Base-by-base conservation (phyloP, 306 rosid genomes). In the Spatholobus suberectus region DNA sequence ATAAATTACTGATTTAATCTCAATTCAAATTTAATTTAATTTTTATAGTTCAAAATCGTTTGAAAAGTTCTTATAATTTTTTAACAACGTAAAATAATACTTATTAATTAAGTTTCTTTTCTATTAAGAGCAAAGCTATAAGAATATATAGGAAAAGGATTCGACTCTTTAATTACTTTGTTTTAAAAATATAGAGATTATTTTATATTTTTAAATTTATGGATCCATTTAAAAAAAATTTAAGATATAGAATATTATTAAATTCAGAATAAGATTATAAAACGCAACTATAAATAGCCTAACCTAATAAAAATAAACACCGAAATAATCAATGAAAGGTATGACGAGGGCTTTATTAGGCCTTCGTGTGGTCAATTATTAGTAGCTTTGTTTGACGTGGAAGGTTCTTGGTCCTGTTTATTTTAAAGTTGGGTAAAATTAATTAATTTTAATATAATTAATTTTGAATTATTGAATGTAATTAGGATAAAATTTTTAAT, bases 311-410 rank as follows among this genome's bases (percentile, higher is more conserved):
- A 52, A 20, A 74, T 34, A 58, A 57, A 37, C 27, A 13, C 29
- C 7, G 4, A 76, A 58, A 17, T 14, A 69, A 17, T 40, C n/a
- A 52, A 37, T 52, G 44, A 12, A 54, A 26, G 68, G 37, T n/a
- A 18, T 5, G 38, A 63, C 27, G 18, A 65, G 40, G 7, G n/a
- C n/a, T n/a, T n/a, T n/a, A 66, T 20, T 66, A 44, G 38, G 49
- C 17, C 47, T 32, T 73, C 51, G 54, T 20, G 35, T 43, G 63
- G 83, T 73, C 84, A 34, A 74, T 78, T 41, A 41, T 37, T 34
- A 76, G 73, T 35, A n/a, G 54, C 34, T 29, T 63, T 4, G 41
- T 61, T 41, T 68, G 84, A 85, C 26, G 8, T 29, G 43, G 62
- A 81, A 70, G 44, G 62, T 67, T 82, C 85, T 32, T 34, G 1